Percentiles rank a stretch among this genome's conserved stretches.
Conservation (phyloP, 345 rosid species). For the Aegle marmelos region DNA sequence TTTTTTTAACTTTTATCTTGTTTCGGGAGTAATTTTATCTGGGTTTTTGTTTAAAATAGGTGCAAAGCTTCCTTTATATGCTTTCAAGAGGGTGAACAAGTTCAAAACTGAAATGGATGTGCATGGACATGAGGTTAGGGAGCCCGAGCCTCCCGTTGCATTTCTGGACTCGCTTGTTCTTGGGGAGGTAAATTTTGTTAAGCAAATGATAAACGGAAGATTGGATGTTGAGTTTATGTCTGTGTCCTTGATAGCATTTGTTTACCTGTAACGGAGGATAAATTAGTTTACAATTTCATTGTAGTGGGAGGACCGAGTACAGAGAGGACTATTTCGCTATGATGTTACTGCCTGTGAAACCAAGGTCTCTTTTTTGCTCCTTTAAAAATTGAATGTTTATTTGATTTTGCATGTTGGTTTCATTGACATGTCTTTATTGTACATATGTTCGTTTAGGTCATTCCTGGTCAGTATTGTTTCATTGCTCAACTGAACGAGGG, state of each 20-base stretch:
- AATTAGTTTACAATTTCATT: conserved; percentile 17
- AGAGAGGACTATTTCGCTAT: conserved; percentile 89
- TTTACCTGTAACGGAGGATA: neutral
- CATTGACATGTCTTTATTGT: conserved; percentile 1
- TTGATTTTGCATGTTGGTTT: neutral
- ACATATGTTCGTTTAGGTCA: conserved; percentile 47
- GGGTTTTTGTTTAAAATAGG: conserved; percentile 31
- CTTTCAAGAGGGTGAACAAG: conserved; percentile 51
- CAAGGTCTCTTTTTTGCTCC: conserved; percentile 44
- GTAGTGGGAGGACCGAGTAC: conserved; percentile 95
- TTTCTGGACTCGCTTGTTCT: conserved; percentile 77
- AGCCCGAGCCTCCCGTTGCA: conserved; percentile 54
- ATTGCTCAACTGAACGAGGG: conserved; percentile 95
- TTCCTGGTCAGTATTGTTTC: conserved; percentile 81
- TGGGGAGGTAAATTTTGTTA: conserved; percentile 61
- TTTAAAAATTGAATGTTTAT: neutral
- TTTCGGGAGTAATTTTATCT: neutral
- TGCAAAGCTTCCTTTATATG: conserved; percentile 72
- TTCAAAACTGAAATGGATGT: conserved; percentile 20
- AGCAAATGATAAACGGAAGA: neutral
- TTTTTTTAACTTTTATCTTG: neutral
- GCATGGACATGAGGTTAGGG: conserved; percentile 25
- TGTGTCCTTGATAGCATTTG: neutral
- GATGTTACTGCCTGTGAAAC: conserved; percentile 96
- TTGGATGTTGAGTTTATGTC: neutral